Percentiles rank a stretch among this genome's conserved stretches.
phyloP scores from a whole-genome alignment of 768 basidiomycete species.

The Cubamyces sp. region DNA sequence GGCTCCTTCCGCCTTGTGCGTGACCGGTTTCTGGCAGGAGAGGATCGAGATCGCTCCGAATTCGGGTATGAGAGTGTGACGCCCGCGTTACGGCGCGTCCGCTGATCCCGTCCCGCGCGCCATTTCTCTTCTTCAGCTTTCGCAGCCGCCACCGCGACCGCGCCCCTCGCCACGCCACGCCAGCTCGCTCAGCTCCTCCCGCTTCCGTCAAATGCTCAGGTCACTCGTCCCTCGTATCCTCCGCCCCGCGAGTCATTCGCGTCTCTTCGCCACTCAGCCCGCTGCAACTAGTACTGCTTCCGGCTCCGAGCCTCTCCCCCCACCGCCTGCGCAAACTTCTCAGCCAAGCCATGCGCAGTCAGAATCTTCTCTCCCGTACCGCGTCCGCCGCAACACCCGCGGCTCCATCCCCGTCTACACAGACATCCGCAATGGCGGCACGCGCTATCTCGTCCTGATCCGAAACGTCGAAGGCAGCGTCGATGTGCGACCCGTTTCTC shows the following conservation, averaged over 20 bases:
- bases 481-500: slow-evolving; percentile 46
- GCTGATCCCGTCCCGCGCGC: slow-evolving; percentile 10
- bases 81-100: background rate
- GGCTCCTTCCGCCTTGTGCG: background rate
- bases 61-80: too few relatives aligned
- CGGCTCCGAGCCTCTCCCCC: slow-evolving; percentile 9
- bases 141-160: background rate
- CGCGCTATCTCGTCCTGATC: slow-evolving; percentile 59
- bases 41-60: too few relatives aligned
- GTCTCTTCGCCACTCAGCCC: slow-evolving; percentile 23
- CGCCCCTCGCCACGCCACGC: background rate
- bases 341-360: background rate
- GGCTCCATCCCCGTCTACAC: slow-evolving; percentile 78
- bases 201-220: slow-evolving; percentile 15
- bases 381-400: slow-evolving; percentile 65
- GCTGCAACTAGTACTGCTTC: slow-evolving; percentile 13
- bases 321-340: slow-evolving; percentile 9
- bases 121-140: background rate
- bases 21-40: too few relatives aligned
- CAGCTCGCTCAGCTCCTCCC: background rate
- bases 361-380: slow-evolving; percentile 45
- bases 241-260: slow-evolving; percentile 11
- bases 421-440: slow-evolving; percentile 69
- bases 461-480: slow-evolving; percentile 70
- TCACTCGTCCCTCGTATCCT: slow-evolving; percentile 11